A percentile compares a stretch with the other conserved stretches of the same genome.
phyloP scores from a whole-genome alignment of 2,329 filamentous ascomycete species.

The Plectosphaerella cucumerina region DNA sequence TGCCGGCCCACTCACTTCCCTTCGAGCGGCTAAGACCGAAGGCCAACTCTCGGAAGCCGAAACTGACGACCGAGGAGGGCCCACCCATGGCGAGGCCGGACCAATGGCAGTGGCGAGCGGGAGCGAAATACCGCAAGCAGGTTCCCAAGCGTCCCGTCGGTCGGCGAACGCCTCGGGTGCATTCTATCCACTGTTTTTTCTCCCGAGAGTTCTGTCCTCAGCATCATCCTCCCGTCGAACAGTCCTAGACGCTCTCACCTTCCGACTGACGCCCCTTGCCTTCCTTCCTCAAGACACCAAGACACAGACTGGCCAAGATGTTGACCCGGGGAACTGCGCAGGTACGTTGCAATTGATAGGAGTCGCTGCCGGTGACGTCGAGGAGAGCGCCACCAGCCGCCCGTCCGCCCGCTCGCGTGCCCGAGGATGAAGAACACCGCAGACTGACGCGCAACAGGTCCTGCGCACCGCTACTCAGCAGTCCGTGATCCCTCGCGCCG shows the following conservation, averaged over 20 bases:
- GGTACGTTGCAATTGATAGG: constrained; percentile 37
- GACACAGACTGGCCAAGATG: constrained; percentile 36
- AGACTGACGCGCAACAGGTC: constrained; percentile 34
- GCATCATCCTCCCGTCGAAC: background rate
- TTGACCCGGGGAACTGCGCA: constrained; percentile 57
- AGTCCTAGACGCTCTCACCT: background rate
- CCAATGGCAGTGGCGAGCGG: background rate
- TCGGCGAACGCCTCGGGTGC: background rate
- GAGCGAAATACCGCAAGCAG: background rate
- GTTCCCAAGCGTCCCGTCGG: background rate
- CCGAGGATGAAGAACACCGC: constrained; percentile 19
- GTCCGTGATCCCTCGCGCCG: constrained; percentile 37
- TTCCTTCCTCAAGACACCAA: background rate
- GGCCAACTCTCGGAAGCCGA: background rate
- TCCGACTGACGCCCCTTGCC: background rate
- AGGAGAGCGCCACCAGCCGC: constrained; percentile 2
- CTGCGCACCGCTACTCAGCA: constrained; percentile 43
- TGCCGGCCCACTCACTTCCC: background rate
- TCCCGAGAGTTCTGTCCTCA: background rate
- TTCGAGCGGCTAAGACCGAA: constrained; percentile 1
- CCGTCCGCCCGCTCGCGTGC: background rate
- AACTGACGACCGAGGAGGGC: background rate
- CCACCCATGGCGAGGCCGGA: background rate
- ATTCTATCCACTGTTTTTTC: background rate
- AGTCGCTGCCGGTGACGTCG: background rate